Evolutionary conservation across 2,329 filamentous ascomycete genomes (phyloP).

Genomic region (Aphanocladium album): DNA sequence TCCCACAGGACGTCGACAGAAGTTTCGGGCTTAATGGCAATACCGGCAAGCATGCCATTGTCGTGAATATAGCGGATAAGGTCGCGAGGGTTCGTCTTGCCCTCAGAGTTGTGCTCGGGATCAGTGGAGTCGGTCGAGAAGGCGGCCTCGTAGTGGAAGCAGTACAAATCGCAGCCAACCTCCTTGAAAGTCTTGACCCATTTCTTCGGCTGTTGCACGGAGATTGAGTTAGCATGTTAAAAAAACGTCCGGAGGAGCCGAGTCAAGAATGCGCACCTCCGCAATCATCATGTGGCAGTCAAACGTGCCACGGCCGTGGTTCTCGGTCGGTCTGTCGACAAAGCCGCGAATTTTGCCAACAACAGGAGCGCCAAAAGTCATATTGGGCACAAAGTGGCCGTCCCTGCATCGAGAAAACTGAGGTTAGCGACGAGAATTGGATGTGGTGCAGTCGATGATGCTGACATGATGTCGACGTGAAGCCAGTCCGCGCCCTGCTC

Average conservation of each 20-base stretch:
- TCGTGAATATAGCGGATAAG: slow-evolving; percentile 89
- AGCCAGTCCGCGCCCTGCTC: slow-evolving; percentile 84
- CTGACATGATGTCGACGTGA: slow-evolving; percentile 84
- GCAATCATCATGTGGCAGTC: slow-evolving; percentile 99
- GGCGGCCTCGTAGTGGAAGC: slow-evolving; percentile 98
- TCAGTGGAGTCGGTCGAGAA: slow-evolving; percentile 80
- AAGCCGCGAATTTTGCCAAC: slow-evolving; percentile 89
- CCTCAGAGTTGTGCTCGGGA: slow-evolving; percentile 63
- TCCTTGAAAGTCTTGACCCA: slow-evolving; percentile 95
- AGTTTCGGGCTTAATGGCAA: slow-evolving; percentile 93
- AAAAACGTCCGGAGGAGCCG: neutral
- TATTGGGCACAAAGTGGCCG: slow-evolving; percentile 97
- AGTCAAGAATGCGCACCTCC: slow-evolving; percentile 57
- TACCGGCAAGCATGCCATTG: slow-evolving; percentile 80
- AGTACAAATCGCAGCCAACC: slow-evolving; percentile 96
- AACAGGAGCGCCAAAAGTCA: slow-evolving; percentile 92
- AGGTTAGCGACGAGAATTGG: neutral
- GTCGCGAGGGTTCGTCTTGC: slow-evolving; percentile 75
- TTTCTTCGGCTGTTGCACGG: slow-evolving; percentile 74
- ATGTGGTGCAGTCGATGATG: neutral
- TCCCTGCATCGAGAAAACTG: slow-evolving; percentile 57
- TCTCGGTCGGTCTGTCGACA: slow-evolving; percentile 67
- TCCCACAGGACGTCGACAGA: slow-evolving; percentile 89
- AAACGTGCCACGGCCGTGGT: slow-evolving; percentile 81
- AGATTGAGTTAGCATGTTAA: slow-evolving; percentile 7